A percentile compares a stretch with the other conserved stretches of the same genome.
These are phyloP conservation scores for Phytophthora idaei DNA, from an alignment of 352 stramenopile species.

Conservation along the genomic window DNA sequence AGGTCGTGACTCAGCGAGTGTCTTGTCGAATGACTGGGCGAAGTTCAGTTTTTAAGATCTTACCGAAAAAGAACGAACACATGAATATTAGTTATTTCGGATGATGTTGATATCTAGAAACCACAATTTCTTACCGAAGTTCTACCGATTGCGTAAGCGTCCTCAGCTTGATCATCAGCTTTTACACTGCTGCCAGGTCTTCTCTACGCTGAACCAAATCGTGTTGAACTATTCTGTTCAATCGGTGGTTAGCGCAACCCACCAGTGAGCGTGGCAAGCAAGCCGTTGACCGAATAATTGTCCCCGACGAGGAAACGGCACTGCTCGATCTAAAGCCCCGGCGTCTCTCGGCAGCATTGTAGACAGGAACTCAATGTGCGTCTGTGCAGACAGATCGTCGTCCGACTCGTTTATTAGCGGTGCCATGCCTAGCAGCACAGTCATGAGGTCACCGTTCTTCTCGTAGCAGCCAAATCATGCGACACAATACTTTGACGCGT, in stretches of 20 bases:
- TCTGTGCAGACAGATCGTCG: background rate
- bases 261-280: background rate
- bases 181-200: background rate
- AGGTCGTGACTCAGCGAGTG: background rate
- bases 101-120: too few relatives aligned
- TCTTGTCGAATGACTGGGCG: background rate
- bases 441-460: too few relatives aligned
- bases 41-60: background rate
- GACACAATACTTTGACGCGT: too few relatives aligned
- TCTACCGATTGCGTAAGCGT: background rate
- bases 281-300: background rate
- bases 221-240: too few relatives aligned
- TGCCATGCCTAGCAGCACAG: conserved; percentile 1
- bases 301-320: background rate
- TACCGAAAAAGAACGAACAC: background rate
- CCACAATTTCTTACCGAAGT: background rate
- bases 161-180: background rate
- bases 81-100: too few relatives aligned
- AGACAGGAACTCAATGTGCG: background rate
- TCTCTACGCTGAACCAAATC: background rate
- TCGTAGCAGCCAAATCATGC: too few relatives aligned
- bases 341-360: background rate
- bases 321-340: background rate
- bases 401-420: background rate
- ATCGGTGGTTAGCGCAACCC: too few relatives aligned